Conservation (phyloP, 169 alveolate species). For the Plasmodium yoelii region DNA sequence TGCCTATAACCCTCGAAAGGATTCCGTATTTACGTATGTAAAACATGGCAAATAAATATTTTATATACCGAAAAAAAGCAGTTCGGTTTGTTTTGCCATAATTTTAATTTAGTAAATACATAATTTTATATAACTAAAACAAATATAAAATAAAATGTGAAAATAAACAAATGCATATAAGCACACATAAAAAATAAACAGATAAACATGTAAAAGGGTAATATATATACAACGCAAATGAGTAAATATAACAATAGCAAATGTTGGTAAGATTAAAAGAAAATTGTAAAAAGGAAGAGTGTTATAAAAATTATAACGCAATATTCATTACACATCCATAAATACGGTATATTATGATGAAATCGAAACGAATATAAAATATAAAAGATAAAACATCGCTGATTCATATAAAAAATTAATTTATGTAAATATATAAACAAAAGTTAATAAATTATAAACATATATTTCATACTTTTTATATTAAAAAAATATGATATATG, state of each 20-base stretch:
- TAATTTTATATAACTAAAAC: conserved; percentile 37
- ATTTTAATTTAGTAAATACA: conserved; percentile 15
- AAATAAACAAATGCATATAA: conserved; percentile 36
- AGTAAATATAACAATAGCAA: background rate
- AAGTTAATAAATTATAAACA: background rate
- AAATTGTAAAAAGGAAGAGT: conserved; percentile 1
- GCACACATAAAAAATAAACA: conserved; percentile 38
- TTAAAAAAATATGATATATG: conserved; percentile 2
- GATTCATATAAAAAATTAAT: background rate
- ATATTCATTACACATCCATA: background rate
- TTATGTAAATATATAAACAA: background rate
- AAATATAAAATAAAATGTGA: conserved; percentile 38
- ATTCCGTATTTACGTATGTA: background rate
- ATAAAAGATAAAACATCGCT: background rate
- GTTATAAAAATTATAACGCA: background rate
- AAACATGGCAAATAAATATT: background rate
- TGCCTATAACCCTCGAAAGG: too few relatives aligned
- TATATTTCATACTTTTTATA: background rate
- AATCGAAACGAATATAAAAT: background rate
- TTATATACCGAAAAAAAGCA: conserved; percentile 2
- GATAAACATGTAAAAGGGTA: background rate
- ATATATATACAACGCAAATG: background rate
- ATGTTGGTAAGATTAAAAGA: conserved; percentile 46
- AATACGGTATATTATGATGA: background rate
- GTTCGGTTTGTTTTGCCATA: conserved; percentile 10